These are phyloP conservation scores for Garcia nutans DNA, from an alignment of 345 rosid genomes.

Conservation along the genomic window DNA sequence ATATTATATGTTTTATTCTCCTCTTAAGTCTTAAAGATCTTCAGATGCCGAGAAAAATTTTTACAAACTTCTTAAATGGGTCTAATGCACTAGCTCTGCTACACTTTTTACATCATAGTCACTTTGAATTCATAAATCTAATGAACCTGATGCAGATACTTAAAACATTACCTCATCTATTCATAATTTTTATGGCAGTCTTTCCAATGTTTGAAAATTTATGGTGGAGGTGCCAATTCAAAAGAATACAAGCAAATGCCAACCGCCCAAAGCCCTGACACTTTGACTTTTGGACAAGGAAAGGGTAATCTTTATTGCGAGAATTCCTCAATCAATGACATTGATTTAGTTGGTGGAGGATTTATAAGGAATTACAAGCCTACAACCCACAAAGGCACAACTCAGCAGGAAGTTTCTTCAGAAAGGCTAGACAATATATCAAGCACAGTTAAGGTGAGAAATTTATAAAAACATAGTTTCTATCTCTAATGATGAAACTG, in stretches of 20 bases:
- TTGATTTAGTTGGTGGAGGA: background rate
- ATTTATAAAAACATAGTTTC: background rate
- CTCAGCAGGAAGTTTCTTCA: background rate
- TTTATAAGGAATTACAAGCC: background rate
- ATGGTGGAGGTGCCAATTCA: background rate
- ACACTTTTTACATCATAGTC: background rate
- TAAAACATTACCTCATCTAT: background rate
- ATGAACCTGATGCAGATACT: background rate
- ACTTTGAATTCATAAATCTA: background rate
- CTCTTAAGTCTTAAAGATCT: constrained; percentile 4
- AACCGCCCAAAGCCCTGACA: background rate
- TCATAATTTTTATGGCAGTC: background rate
- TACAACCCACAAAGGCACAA: background rate
- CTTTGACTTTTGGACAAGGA: background rate
- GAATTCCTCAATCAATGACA: background rate
- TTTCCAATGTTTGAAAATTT: background rate
- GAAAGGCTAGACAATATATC: background rate
- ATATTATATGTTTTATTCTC: background rate
- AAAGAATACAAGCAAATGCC: constrained; percentile 1
- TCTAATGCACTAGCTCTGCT: constrained; percentile 10
- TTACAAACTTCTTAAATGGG: background rate
- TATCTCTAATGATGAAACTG: background rate
- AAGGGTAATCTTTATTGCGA: background rate
- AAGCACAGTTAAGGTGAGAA: background rate
- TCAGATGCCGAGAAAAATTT: background rate